Evolutionary conservation across 805 yeast genomes (phyloP).

Genomic region (Metschnikowia koreensis): DNA sequence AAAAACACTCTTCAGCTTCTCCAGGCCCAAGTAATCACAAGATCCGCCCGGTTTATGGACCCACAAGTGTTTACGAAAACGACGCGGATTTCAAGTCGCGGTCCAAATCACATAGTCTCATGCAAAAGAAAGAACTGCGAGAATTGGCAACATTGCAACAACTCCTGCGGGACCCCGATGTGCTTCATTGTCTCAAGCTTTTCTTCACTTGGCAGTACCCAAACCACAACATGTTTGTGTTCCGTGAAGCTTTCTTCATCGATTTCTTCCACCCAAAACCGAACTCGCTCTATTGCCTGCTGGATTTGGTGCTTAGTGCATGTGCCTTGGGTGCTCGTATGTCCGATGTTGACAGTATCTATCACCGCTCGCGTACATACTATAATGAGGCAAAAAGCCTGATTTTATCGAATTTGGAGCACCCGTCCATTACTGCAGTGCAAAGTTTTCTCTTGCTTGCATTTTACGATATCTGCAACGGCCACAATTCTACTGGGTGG

Average conservation of each 20-base stretch:
- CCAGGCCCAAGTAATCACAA: constrained; percentile 14
- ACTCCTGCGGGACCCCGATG: constrained; percentile 17
- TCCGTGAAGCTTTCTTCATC: constrained; percentile 57
- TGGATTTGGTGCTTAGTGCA: constrained; percentile 51
- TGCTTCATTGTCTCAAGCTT: constrained; percentile 38
- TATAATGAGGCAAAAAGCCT: constrained; percentile 47
- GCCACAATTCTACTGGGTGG: constrained; percentile 60
- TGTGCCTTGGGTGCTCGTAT: constrained; percentile 59
- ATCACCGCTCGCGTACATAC: constrained; percentile 40
- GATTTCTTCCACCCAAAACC: constrained; percentile 59
- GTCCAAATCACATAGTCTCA: constrained; percentile 24
- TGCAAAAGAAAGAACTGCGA: constrained; percentile 15
- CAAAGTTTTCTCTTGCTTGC: constrained; percentile 60
- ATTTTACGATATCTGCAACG: constrained; percentile 60
- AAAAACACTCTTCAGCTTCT: not conserved
- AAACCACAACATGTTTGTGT: constrained; percentile 60
- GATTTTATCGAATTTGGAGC: constrained; percentile 41
- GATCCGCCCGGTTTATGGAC: constrained; percentile 42
- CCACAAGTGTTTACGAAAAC: constrained; percentile 44
- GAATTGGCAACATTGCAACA: constrained; percentile 10
- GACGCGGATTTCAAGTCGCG: constrained; percentile 32
- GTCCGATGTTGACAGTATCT: constrained; percentile 43
- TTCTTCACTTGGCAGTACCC: constrained; percentile 68
- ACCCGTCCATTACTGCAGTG: constrained; percentile 52
- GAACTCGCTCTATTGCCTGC: constrained; percentile 53